These are phyloP conservation scores for Boletus sp. DNA, from an alignment of 768 basidiomycete species.

Conservation along the genomic window DNA sequence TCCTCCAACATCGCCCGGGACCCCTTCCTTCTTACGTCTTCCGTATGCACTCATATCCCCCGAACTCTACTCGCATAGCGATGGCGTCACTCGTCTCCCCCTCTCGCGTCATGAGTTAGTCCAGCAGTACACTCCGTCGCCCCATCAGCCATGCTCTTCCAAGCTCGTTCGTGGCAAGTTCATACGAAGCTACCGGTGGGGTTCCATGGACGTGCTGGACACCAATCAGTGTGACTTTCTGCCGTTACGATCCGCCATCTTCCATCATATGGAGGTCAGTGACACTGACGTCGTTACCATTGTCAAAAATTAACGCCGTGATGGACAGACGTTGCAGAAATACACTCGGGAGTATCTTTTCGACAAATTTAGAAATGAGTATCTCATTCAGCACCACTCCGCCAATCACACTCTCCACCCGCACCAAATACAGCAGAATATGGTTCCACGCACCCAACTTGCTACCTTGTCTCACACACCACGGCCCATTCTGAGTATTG, in stretches of 20 bases:
- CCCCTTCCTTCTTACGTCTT: conserved; percentile 59
- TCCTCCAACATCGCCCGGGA: conserved; percentile 66
- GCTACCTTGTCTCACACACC: conserved; percentile 36
- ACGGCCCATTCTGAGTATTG: conserved; percentile 60
- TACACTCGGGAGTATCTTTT: conserved; percentile 83
- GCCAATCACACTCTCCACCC: conserved; percentile 41
- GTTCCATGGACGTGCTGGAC: conserved; percentile 77
- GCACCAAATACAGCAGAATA: conserved; percentile 43
- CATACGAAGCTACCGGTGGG: conserved; percentile 79
- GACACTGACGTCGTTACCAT: conserved; percentile 10
- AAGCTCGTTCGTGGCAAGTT: conserved; percentile 64
- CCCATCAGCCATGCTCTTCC: conserved; percentile 38
- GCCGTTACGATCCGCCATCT: conserved; percentile 71
- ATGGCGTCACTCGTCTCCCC: conserved; percentile 61
- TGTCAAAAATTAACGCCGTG: conserved; percentile 14
- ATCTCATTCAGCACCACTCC: conserved; percentile 51
- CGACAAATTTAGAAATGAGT: conserved; percentile 69
- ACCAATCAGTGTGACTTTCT: conserved; percentile 79
- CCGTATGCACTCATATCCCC: conserved; percentile 87
- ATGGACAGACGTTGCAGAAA: conserved; percentile 72
- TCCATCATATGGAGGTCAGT: conserved; percentile 86
- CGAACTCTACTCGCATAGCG: conserved; percentile 81
- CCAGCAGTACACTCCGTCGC: conserved; percentile 67
- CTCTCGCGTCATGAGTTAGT: conserved; percentile 70
- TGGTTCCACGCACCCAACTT: conserved; percentile 34